Evolutionary conservation across 164 flowering plant genomes (phyloP).

Genomic region (Santalum album): DNA sequence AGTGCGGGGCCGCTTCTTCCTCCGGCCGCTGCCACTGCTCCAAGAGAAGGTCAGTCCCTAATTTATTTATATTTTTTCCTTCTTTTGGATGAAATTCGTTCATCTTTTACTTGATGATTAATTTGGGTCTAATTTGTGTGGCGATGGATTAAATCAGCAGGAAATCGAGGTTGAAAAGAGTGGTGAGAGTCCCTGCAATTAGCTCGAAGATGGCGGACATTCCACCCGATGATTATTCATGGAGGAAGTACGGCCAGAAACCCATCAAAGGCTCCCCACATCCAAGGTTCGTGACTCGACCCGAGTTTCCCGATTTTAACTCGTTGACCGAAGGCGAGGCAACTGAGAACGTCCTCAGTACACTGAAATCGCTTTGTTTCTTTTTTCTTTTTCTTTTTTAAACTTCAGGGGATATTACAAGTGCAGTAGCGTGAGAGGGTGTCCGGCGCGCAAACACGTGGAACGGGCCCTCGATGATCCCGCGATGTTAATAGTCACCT

Average conservation of each 20-base stretch:
- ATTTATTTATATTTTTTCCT: not conserved
- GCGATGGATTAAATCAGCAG: constrained; percentile 17
- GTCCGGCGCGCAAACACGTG: constrained; percentile 71
- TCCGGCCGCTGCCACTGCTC: not conserved
- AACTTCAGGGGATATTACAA: constrained; percentile 62
- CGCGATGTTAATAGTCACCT: constrained; percentile 51
- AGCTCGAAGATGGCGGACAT: constrained; percentile 69
- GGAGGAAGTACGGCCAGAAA: constrained; percentile 81
- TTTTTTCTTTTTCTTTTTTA: not conserved
- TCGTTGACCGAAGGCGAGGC: not conserved
- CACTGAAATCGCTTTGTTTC: not conserved
- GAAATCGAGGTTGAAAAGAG: constrained; percentile 49
- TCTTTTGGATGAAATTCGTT: not conserved
- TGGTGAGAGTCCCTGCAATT: constrained; percentile 51
- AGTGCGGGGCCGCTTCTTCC: not conserved
- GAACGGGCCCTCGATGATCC: constrained; percentile 63
- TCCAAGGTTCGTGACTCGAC: constrained; percentile 58
- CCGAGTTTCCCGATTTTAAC: not conserved
- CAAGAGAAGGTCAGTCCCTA: not conserved
- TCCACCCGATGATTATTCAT: constrained; percentile 65
- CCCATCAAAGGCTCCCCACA: constrained; percentile 82
- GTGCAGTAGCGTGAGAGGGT: constrained; percentile 61
- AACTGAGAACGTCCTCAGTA: too few relatives aligned
- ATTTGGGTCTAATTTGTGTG: too few relatives aligned
- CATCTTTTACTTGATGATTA: too few relatives aligned